phyloP scores from a whole-genome alignment of 805 yeast species.

The Yarrowia porcina region DNA sequence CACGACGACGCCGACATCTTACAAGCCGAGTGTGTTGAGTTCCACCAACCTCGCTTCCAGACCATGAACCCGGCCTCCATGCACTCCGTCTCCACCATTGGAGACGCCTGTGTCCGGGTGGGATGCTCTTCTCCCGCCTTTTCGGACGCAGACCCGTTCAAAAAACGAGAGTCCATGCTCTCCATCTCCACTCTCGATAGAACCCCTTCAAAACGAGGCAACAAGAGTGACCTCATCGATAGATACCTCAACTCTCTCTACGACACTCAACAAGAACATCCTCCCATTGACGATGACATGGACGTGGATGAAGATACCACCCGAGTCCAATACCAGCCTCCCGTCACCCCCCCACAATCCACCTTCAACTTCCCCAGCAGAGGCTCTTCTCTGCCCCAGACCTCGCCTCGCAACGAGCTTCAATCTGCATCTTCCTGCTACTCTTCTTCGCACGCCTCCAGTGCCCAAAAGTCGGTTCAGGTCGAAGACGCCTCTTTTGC shows the following conservation, averaged over 20 bases:
- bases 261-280: not conserved
- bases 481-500: conserved; percentile 7
- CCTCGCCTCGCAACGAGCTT: not conserved
- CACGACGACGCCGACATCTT: conserved; percentile 2
- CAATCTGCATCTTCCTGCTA: conserved; percentile 9
- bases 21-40: conserved; percentile 13
- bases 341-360: not conserved
- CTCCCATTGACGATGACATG: not conserved
- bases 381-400: not conserved
- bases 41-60: conserved; percentile 8
- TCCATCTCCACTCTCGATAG: conserved; percentile 7
- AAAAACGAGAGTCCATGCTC: conserved; percentile 14
- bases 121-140: conserved; percentile 12
- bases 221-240: conserved; percentile 12
- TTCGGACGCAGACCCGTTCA: conserved; percentile 11
- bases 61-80: conserved; percentile 9
- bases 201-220: conserved; percentile 5
- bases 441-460: not conserved
- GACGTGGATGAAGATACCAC: conserved; percentile 3
- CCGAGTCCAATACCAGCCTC: not conserved
- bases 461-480: not conserved
- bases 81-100: conserved; percentile 11
- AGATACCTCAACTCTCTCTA: conserved; percentile 20
- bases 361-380: conserved; percentile 3
- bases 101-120: conserved; percentile 16